phyloP scores from a whole-genome alignment of 1,284 basidiomycete genomes.

The Heterobasidion occidentale region DNA sequence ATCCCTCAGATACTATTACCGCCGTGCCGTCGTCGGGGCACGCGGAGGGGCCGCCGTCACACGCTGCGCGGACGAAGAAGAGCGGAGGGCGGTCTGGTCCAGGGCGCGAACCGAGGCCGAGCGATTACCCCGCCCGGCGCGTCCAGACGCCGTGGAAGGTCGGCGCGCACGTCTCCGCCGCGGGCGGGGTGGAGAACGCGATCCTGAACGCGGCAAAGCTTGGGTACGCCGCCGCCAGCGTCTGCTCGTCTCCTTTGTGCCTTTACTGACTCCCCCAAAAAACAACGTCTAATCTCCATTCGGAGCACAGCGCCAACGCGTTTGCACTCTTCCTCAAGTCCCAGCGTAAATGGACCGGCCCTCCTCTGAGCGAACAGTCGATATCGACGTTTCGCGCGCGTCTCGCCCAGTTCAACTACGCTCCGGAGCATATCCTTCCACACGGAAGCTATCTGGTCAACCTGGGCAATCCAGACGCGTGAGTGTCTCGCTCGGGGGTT shows the following conservation, averaged over 20 bases:
- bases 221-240: conserved; percentile 34
- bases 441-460: conserved; percentile 87
- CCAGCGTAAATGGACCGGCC: conserved; percentile 73
- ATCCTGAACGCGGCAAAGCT: conserved; percentile 66
- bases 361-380: conserved; percentile 42
- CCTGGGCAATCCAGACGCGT: conserved; percentile 75
- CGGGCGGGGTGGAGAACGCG: conserved; percentile 73
- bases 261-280: not conserved
- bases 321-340: conserved; percentile 83
- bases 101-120: conserved; percentile 1
- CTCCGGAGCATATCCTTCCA: conserved; percentile 55
- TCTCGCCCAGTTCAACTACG: conserved; percentile 53
- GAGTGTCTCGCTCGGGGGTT: conserved; percentile 15
- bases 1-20: not conserved
- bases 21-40: too few species aligned
- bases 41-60: not conserved
- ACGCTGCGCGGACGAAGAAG: not conserved
- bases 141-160: conserved; percentile 49
- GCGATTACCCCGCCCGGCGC: conserved; percentile 17
- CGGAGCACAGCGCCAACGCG: conserved; percentile 57
- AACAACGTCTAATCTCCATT: not conserved
- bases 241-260: not conserved
- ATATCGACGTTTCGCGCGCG: conserved; percentile 48
- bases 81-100: not conserved
- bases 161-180: conserved; percentile 78